Base-by-base conservation (phyloP, 148 eudicot genomes). In the Chenopodium quinoa region DNA sequence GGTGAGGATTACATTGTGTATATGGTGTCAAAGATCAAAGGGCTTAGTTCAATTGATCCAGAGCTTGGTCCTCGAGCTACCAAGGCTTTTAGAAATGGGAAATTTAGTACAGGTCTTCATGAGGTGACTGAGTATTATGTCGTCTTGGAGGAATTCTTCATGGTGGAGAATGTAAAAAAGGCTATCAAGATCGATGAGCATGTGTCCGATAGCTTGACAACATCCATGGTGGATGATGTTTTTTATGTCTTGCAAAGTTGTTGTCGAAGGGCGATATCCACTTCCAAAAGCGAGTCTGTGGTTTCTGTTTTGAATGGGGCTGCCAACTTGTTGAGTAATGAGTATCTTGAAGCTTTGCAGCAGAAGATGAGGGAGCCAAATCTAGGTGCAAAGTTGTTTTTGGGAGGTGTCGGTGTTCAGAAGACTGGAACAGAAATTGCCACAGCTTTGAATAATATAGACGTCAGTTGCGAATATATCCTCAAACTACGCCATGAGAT, bases 151-250 rank as follows among this genome's bases (percentile, higher is more conserved):
- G 97, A 93, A 66, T 95, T 89, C 85, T 95, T 93, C 77, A 95
- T 95, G 99, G 99, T 93, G 85, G 99, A 95, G 80, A 95, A 95
- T 88, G 99, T 95, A 69, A 93, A 97, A 85, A 95, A 95, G 89
- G 99, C 99, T 68, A 93, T 95, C 65, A 90, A 89, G 83, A 95
- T 95, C 46, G 95, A 95, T 32, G 97, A 93, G 81, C 92, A 90
- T 80, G 97, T 92, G 69, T 88, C 89, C 0, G 99, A 93, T 75
- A 91, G 93, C 86, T 93, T 93, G 78, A 95, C 99, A 20, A 93
- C 97, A 7, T 95, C 99, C 44, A 93, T 95, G 99, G 99, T 95
- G 84, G 99, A 95, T 84, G 99, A 95, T 68, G 93, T 95, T 78
- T 93, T 95, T 66, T 95, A 95, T 84, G 96, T 93, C 73, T 79